Base-by-base conservation (phyloP, 2,329 filamentous ascomycete species). In the Thielaviopsis ethacetica region DNA sequence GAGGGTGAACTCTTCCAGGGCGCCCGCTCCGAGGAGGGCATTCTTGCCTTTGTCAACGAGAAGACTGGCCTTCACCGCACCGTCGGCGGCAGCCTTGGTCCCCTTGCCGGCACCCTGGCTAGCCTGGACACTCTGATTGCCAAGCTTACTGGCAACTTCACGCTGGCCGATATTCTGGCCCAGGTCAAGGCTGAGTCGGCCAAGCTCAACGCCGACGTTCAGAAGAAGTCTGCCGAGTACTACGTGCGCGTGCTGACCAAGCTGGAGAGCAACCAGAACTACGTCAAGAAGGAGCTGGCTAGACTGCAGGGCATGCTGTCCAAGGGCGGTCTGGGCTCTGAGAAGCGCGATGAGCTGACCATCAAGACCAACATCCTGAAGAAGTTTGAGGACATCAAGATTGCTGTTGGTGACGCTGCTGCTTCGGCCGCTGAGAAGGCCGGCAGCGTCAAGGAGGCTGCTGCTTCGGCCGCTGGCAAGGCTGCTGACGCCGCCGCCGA, bases 211-310 rank as follows among this genome's bases (percentile, higher is more conserved):
- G 83, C 80, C 57, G 70, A 74, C 62, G 75, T 74, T 13, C 75
- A 82, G 71, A 72, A 85, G 71, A 88, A 88, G 76, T 95, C 91
- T 68, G 88, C 88, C 53, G 80, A 91, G 73, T 98, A 98, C 81
- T 97, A 98, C 72, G 77, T 93, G 70, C 88, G 88, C 70, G 90
- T 95, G 58, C 86, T 93, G 62, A 82, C 88, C 70, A 97, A 96
- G 82, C 75, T 93, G 63, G 78, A 76, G 69, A 77, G 84, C 71
- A 94, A 86, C 73, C 78, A 86, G 62, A 84, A 77, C 57, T 96
- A 88, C 68, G 88, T 83, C 54, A 75, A 81, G 68, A 97, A 95
- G 82, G 91, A 97, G 78, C 76, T 91, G 63, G 78, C 83, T 62
- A 82, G 91, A 63, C 77, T 97, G 62, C 80, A 88, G 66, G 83